Conservation (phyloP, 768 basidiomycete species). For the Lepiota venenata region DNA sequence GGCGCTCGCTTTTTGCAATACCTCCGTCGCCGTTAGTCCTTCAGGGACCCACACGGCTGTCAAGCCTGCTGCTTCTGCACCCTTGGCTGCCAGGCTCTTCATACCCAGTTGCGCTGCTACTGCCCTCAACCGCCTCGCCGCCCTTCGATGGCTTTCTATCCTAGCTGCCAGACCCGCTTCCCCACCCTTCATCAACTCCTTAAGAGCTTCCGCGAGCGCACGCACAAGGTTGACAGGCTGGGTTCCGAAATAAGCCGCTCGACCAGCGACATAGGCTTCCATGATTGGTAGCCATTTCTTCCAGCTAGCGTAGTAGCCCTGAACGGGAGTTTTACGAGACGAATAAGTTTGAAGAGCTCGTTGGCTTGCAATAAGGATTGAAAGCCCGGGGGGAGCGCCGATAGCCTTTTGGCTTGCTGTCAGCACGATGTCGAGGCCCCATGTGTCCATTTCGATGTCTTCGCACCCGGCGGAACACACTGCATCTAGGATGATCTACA, state of each 20-base stretch:
- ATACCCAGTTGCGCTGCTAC: constrained; percentile 63
- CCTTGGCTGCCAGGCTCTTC: constrained; percentile 54
- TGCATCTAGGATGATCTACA: constrained; percentile 73
- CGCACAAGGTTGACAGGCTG: constrained; percentile 86
- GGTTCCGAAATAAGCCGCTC: constrained; percentile 83
- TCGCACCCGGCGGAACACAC: constrained; percentile 94
- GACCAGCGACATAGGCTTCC: constrained; percentile 75
- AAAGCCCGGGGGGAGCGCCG: constrained; percentile 82
- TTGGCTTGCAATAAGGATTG: constrained; percentile 72
- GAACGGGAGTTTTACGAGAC: constrained; percentile 1
- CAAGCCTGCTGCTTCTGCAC: constrained; percentile 76
- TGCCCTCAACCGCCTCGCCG: constrained; percentile 60
- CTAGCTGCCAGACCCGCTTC: constrained; percentile 65
- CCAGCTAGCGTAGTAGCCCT: constrained; percentile 79
- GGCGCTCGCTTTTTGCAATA: constrained; percentile 63
- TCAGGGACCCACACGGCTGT: constrained; percentile 82
- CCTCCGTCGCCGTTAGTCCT: constrained; percentile 60
- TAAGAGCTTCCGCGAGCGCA: constrained; percentile 77
- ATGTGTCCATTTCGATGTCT: constrained; percentile 84
- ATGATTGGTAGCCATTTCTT: constrained; percentile 87
- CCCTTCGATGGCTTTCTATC: constrained; percentile 64
- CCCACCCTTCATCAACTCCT: constrained; percentile 54
- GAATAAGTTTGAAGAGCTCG: constrained; percentile 52
- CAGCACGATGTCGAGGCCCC: constrained; percentile 82
- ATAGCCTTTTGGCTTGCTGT: constrained; percentile 86